Evolutionary conservation across 179 eudicot species (phyloP).

Genomic region (Drosera spatulata): DNA sequence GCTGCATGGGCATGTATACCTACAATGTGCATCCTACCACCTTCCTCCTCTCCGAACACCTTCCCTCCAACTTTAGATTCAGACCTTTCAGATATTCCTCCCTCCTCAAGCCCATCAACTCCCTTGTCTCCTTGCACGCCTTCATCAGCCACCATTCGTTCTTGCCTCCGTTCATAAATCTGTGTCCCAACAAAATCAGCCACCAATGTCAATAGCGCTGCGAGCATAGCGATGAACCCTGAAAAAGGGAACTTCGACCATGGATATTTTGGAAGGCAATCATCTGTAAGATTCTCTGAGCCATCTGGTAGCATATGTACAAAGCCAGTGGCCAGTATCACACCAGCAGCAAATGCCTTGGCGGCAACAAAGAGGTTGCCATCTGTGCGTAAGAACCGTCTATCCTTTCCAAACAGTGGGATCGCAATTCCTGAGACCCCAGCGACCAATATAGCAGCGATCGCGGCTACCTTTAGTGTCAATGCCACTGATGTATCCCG

Average conservation of each 20-base stretch:
- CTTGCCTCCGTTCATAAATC: slow-evolving; percentile 50
- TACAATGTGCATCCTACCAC: slow-evolving; percentile 55
- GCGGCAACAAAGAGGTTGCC: slow-evolving; percentile 44
- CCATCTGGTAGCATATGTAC: slow-evolving; percentile 79
- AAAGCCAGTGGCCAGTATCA: slow-evolving; percentile 63
- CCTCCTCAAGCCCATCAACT: slow-evolving; percentile 12
- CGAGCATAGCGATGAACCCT: slow-evolving; percentile 54
- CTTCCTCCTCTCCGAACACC: slow-evolving; percentile 49
- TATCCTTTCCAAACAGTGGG: slow-evolving; percentile 48
- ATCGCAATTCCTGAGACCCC: slow-evolving; percentile 43
- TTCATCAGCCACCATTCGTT: slow-evolving; percentile 13
- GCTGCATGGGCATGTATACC: slow-evolving; percentile 66
- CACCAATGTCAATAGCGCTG: slow-evolving; percentile 41
- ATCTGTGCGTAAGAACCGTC: slow-evolving; percentile 42
- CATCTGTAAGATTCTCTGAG: slow-evolving; percentile 32
- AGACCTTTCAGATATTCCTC: slow-evolving; percentile 14
- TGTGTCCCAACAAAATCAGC: slow-evolving; percentile 69
- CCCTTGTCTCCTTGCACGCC: slow-evolving; percentile 7
- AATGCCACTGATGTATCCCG: slow-evolving; percentile 40
- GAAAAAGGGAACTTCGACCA: slow-evolving; percentile 63
- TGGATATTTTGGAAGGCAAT: slow-evolving; percentile 40
- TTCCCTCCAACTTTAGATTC: slow-evolving; percentile 9
- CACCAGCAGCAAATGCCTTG: slow-evolving; percentile 73
- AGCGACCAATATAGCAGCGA: slow-evolving; percentile 34
- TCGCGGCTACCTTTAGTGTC: slow-evolving; percentile 42